Percentiles rank a stretch among this genome's conserved stretches.
Conservation (phyloP, 768 basidiomycete genomes). For the Amylocystis lapponica region DNA sequence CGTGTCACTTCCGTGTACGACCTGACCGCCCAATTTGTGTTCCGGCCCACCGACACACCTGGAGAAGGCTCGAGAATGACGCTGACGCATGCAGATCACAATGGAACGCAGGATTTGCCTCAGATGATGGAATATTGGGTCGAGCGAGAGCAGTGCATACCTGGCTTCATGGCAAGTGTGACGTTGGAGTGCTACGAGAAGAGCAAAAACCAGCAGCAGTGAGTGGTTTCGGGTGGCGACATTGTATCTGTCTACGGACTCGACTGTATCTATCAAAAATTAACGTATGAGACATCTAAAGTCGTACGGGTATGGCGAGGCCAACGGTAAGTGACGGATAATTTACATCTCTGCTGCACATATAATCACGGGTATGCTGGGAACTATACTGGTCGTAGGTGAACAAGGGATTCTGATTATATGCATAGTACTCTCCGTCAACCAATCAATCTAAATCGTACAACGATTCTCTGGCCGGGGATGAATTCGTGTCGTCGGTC, state of each 20-base stretch:
- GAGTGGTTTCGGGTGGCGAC: not conserved
- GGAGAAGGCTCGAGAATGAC: slow-evolving; percentile 52
- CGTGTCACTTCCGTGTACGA: slow-evolving; percentile 90
- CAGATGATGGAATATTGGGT: slow-evolving; percentile 84
- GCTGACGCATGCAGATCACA: slow-evolving; percentile 67
- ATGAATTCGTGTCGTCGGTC: slow-evolving; percentile 49
- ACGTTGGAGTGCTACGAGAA: slow-evolving; percentile 86
- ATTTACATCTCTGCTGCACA: no score
- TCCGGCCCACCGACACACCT: slow-evolving; percentile 50
- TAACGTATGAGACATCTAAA: no score
- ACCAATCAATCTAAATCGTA: slow-evolving; percentile 48
- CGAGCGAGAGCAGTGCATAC: slow-evolving; percentile 77
- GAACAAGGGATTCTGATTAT: no score
- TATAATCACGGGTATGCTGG: no score
- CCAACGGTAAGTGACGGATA: no score
- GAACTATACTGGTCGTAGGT: no score
- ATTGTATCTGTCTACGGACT: not conserved
- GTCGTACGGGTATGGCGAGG: no score
- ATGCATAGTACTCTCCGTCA: slow-evolving; percentile 8
- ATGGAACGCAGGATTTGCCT: slow-evolving; percentile 67
- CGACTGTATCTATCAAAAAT: no score
- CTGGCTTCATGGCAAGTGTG: slow-evolving; percentile 84
- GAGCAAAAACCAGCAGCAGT: slow-evolving; percentile 15
- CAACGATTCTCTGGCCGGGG: slow-evolving; percentile 48
- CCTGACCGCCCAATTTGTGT: slow-evolving; percentile 79